Conservation (phyloP, 495 filamentous ascomycete species). For the Xylaria nigripes region DNA sequence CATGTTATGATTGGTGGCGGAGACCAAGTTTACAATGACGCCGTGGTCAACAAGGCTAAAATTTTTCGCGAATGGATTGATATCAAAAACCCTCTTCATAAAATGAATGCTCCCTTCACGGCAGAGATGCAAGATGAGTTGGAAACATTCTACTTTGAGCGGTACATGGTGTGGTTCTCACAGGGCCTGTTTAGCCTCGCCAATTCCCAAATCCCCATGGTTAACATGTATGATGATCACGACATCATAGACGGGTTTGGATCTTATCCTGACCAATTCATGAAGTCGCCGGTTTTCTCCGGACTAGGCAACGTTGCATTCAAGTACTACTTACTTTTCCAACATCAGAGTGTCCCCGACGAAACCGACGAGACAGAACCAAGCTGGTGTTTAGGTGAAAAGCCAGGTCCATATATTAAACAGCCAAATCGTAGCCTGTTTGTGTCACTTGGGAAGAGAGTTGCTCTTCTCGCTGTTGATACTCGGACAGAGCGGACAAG, state of each 20-base stretch:
- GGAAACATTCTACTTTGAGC: constrained; percentile 75
- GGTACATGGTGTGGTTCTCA: constrained; percentile 88
- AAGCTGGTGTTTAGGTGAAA: constrained; percentile 76
- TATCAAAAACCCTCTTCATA: constrained; percentile 70
- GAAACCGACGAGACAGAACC: constrained; percentile 78
- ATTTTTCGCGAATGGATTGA: constrained; percentile 75
- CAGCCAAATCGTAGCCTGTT: constrained; percentile 80
- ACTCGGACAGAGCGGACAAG: constrained; percentile 82
- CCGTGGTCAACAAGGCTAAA: constrained; percentile 59
- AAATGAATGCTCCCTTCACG: constrained; percentile 65
- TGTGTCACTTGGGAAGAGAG: constrained; percentile 66
- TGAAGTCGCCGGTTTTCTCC: constrained; percentile 81
- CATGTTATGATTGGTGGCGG: constrained; percentile 98
- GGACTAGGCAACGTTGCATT: constrained; percentile 86
- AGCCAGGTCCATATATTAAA: constrained; percentile 83
- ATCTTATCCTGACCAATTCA: constrained; percentile 86
- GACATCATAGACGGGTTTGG: constrained; percentile 97
- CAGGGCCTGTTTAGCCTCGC: constrained; percentile 90
- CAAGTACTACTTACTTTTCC: constrained; percentile 98
- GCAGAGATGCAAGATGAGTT: constrained; percentile 74
- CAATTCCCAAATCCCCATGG: constrained; percentile 91
- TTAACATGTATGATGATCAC: constrained; percentile 97
- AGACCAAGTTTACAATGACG: constrained; percentile 95
- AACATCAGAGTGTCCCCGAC: constrained; percentile 78
- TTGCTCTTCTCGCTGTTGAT: constrained; percentile 81